These are phyloP conservation scores for Kwoniella dejecticola DNA, from an alignment of 768 basidiomycete genomes.

Conservation along the genomic window DNA sequence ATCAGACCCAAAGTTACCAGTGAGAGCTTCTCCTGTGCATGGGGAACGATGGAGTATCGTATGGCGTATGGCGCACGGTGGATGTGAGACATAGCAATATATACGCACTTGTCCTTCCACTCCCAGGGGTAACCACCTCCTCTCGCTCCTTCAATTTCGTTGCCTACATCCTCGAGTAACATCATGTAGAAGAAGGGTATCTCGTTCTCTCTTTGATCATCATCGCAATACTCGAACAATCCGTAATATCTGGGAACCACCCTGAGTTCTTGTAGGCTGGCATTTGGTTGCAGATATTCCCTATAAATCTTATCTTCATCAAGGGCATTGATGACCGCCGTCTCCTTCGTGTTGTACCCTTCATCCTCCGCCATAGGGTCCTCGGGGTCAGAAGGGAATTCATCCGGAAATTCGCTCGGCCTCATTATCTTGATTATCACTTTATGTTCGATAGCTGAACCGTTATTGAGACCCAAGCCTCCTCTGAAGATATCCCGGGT, in stretches of 20 bases:
- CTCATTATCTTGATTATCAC: not conserved
- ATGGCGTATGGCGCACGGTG: too few species aligned
- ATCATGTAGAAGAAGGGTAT: too few species aligned
- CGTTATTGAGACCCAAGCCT: not conserved
- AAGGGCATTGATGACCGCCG: not conserved
- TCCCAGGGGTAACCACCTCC: too few species aligned
- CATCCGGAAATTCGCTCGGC: not conserved
- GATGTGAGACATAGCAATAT: too few species aligned
- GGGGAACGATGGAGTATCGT: too few species aligned
- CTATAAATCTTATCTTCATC: not conserved
- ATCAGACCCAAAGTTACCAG: too few species aligned
- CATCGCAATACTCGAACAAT: not conserved
- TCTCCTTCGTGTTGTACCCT: not conserved
- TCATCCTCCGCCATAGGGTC: not conserved
- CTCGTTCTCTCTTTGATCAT: too few species aligned
- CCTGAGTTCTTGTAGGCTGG: not conserved
- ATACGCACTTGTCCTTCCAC: too few species aligned
- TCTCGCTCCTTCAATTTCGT: too few species aligned
- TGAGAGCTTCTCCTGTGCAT: too few species aligned
- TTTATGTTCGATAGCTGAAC: not conserved
- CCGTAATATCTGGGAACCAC: not conserved
- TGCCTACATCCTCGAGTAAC: too few species aligned
- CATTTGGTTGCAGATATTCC: not conserved
- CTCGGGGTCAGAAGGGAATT: not conserved
- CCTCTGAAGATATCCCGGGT: not conserved